Conservation (phyloP, 2,329 filamentous ascomycete genomes). For the Sporothrix schenckii region DNA sequence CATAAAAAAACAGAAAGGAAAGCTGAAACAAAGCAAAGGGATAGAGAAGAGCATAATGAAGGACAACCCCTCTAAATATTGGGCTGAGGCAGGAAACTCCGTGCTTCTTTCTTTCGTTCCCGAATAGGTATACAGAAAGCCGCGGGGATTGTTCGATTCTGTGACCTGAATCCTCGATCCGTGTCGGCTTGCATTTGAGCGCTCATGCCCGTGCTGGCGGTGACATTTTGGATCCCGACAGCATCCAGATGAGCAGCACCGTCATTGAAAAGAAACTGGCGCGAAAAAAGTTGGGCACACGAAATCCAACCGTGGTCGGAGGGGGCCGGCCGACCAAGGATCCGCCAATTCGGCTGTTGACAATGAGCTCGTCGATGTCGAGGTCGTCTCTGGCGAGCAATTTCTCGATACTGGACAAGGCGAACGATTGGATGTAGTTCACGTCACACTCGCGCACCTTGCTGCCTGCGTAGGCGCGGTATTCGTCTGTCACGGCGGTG, state of each 20-base stretch:
- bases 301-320: constrained; percentile 38
- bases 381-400: constrained; percentile 38
- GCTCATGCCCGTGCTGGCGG: constrained; percentile 26
- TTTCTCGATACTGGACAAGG: constrained; percentile 45
- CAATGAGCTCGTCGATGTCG: constrained; percentile 20
- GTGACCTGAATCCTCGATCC: not conserved
- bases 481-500: constrained; percentile 69
- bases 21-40: constrained; percentile 26
- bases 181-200: not conserved
- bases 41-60: constrained; percentile 28
- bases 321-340: constrained; percentile 27
- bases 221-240: constrained; percentile 35
- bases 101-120: not conserved
- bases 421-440: constrained; percentile 59
- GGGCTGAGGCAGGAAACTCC: not conserved
- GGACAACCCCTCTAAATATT: not conserved
- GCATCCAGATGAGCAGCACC: constrained; percentile 49
- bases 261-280: constrained; percentile 49
- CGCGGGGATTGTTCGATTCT: not conserved
- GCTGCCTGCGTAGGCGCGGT: constrained; percentile 64
- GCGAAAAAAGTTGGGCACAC: constrained; percentile 48
- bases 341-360: not conserved
- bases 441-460: constrained; percentile 65
- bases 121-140: not conserved
- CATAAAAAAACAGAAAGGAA: not conserved